Conservation (phyloP, 2,329 filamentous ascomycete species). For the Colletotrichum tabaci region DNA sequence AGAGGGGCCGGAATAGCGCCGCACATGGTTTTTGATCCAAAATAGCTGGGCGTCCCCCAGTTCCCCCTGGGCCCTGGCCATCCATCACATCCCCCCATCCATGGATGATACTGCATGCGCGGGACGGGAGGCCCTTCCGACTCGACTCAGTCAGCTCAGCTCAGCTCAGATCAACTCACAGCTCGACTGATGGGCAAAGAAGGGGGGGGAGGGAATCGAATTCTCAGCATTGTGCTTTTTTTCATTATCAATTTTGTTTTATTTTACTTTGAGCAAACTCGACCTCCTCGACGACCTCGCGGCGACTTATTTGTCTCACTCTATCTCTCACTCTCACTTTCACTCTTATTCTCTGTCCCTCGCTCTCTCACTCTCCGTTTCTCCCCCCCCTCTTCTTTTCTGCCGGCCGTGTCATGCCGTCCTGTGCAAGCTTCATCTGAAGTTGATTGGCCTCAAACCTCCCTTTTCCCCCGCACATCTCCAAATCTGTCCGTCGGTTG, state of each 20-base stretch:
- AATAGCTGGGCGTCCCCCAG: constrained; percentile 26
- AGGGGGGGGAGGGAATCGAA: neutral
- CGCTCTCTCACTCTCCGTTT: no score
- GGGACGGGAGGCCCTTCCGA: constrained; percentile 7
- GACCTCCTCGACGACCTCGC: no score
- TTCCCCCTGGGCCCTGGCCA: no score
- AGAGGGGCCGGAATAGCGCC: constrained; percentile 42
- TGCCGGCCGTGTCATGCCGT: neutral
- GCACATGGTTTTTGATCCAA: constrained; percentile 29
- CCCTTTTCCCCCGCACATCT: constrained; percentile 36
- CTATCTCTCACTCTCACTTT: no score
- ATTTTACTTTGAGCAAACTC: neutral
- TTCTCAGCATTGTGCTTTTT: neutral
- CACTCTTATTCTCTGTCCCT: no score
- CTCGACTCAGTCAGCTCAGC: neutral
- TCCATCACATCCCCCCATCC: no score
- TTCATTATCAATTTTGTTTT: no score
- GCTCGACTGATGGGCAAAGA: no score
- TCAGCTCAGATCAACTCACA: constrained; percentile 7
- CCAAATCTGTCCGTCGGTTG: neutral
- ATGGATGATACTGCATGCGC: neutral
- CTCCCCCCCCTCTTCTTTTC: constrained; percentile 13
- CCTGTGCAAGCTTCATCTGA: constrained; percentile 28
- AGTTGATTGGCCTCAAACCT: constrained; percentile 30
- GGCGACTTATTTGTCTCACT: constrained; percentile 8